Evolutionary conservation across 169 alveolate species (phyloP).

Genomic region (Plasmodium vivax): DNA sequence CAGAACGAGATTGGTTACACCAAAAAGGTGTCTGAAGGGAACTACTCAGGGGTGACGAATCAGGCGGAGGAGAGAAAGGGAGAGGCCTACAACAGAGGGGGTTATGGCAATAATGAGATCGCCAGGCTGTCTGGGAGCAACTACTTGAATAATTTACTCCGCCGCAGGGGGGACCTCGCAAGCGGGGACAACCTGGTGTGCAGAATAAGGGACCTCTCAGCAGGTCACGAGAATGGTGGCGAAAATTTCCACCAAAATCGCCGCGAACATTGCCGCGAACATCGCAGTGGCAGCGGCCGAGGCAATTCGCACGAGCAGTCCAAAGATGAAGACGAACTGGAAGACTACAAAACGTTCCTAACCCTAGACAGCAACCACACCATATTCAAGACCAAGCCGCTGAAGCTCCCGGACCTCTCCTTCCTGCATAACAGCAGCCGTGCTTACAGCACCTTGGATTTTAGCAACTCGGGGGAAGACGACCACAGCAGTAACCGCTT

Average conservation of each 20-base stretch:
- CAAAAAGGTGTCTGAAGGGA: not conserved
- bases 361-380: slow-evolving; percentile 60
- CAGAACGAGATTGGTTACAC: not conserved
- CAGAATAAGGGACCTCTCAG: not conserved
- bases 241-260: not conserved
- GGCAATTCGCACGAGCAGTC: not conserved
- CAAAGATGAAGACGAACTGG: slow-evolving; percentile 50
- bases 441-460: not conserved
- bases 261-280: too few species aligned
- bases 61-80: not conserved
- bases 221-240: not conserved
- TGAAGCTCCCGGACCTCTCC: slow-evolving; percentile 65
- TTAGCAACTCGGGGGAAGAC: not conserved
- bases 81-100: not conserved
- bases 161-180: not conserved
- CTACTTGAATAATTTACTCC: not conserved
- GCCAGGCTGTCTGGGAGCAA: not conserved
- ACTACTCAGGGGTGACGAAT: slow-evolving; percentile 7
- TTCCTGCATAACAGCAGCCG: slow-evolving; percentile 39
- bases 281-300: not conserved
- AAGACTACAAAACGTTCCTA: slow-evolving; percentile 59
- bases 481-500: not conserved
- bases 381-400: slow-evolving; percentile 52
- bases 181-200: not conserved
- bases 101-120: not conserved